A percentile compares a stretch with the other conserved stretches of the same genome.
Evolutionary conservation across 1,284 basidiomycete genomes (phyloP).

Genomic region (Trichosporon sp.): DNA sequence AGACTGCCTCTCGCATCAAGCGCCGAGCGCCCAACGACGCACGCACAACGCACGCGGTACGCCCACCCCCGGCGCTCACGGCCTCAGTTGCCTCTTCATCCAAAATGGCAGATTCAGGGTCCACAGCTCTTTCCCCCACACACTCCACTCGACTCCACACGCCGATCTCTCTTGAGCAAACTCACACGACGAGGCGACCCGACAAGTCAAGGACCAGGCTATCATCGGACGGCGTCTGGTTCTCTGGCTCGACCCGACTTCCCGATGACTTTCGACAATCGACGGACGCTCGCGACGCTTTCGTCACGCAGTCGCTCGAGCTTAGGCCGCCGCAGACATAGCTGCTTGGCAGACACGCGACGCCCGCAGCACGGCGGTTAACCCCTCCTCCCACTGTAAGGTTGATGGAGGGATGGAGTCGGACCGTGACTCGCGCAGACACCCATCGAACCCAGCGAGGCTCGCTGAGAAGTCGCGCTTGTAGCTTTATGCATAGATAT

Average conservation of each 20-base stretch:
- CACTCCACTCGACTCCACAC: background rate
- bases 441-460: constrained; percentile 3
- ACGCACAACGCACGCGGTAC: background rate
- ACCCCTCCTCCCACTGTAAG: background rate
- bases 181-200: background rate
- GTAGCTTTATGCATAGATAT: constrained; percentile 7
- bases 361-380: constrained; percentile 1
- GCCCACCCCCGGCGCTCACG: background rate
- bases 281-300: constrained; percentile 4
- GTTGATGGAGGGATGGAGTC: background rate
- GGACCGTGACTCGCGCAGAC: constrained; percentile 1
- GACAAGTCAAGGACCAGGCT: background rate
- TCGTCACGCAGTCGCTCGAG: background rate
- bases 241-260: background rate
- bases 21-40: background rate
- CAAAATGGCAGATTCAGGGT: background rate
- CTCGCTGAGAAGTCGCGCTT: background rate
- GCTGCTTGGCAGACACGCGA: background rate
- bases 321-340: background rate
- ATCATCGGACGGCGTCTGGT: constrained; percentile 12
- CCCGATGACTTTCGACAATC: background rate
- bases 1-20: background rate
- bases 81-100: background rate
- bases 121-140: no score
- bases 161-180: background rate